These are phyloP conservation scores for Cicer chorassanicum DNA, from an alignment of 306 rosid genomes.

Conservation along the genomic window DNA sequence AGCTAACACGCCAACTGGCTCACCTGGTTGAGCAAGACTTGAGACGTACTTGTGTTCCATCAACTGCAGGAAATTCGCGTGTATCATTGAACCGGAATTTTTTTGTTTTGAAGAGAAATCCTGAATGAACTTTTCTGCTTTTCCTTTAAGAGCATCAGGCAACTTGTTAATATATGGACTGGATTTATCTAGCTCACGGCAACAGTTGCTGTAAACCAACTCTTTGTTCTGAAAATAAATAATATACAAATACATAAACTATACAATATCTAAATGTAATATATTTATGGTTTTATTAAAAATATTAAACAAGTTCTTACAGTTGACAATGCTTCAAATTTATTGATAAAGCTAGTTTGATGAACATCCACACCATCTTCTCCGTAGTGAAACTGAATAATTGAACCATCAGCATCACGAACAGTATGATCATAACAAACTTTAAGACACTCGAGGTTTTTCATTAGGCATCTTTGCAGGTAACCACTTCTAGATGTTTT, in stretches of 20 bases:
- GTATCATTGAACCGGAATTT: constrained; percentile 47
- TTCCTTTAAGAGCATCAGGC: constrained; percentile 65
- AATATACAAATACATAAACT: constrained; percentile 25
- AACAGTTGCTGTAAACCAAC: constrained; percentile 57
- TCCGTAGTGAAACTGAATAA: constrained; percentile 85
- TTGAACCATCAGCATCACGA: constrained; percentile 93
- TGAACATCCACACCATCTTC: constrained; percentile 98
- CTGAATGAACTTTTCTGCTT: constrained; percentile 56
- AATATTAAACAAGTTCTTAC: constrained; percentile 54
- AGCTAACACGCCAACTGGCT: constrained; percentile 93
- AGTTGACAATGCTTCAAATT: constrained; percentile 74
- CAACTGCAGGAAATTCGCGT: constrained; percentile 67
- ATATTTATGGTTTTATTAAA: constrained; percentile 14
- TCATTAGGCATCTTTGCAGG: constrained; percentile 91
- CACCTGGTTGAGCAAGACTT: constrained; percentile 97
- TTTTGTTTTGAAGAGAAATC: constrained; percentile 47
- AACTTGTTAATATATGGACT: constrained; percentile 67
- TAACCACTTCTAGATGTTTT: constrained; percentile 99
- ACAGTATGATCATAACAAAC: constrained; percentile 89
- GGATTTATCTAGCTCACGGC: constrained; percentile 60
- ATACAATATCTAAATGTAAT: constrained; percentile 34
- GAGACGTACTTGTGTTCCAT: constrained; percentile 83
- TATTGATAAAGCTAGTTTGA: constrained; percentile 77
- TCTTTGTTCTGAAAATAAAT: constrained; percentile 74
- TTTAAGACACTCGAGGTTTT: constrained; percentile 86